Evolutionary conservation across 139 green algal genomes (phyloP).

Genomic region (Microglena sp.): DNA sequence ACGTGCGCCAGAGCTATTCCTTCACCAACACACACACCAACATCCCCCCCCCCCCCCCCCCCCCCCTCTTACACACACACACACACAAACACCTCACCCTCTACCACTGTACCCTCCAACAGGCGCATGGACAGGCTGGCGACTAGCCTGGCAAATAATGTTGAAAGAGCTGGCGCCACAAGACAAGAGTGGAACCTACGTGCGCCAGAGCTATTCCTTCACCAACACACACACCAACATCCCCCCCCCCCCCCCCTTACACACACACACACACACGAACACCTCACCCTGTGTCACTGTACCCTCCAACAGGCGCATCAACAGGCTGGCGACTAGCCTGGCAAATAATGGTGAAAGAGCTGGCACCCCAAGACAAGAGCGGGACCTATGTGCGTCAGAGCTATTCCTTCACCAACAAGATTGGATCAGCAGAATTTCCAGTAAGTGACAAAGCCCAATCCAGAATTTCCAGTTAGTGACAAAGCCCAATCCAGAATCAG

Average conservation of each 20-base stretch:
- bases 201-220: conserved; percentile 64
- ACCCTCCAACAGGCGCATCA: too few species aligned
- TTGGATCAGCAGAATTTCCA: too few species aligned
- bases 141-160: conserved; percentile 61
- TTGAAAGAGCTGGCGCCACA: conserved; percentile 79
- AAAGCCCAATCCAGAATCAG: too few species aligned
- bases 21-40: conserved; percentile 33
- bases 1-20: conserved; percentile 57
- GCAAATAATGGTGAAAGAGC: conserved; percentile 65
- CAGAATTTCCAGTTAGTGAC: too few species aligned
- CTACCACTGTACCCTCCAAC: too few species aligned
- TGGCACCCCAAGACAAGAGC: conserved; percentile 69
- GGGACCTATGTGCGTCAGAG: conserved; percentile 64
- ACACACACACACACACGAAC: too few species aligned
- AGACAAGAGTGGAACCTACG: conserved; percentile 57
- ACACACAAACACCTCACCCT: too few species aligned
- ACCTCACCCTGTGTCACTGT: too few species aligned
- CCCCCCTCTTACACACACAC: too few species aligned
- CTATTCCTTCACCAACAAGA: conserved; percentile 49
- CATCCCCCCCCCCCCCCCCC: too few species aligned
- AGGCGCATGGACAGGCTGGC: too few species aligned
- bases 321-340: conserved; percentile 64
- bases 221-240: not conserved
- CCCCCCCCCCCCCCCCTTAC: conserved; percentile 33
- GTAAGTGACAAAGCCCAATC: too few species aligned